Percentiles rank a stretch among this genome's conserved stretches.
Conservation (phyloP, 2,329 filamentous ascomycete genomes). For the Exutisphaerella laricina region DNA sequence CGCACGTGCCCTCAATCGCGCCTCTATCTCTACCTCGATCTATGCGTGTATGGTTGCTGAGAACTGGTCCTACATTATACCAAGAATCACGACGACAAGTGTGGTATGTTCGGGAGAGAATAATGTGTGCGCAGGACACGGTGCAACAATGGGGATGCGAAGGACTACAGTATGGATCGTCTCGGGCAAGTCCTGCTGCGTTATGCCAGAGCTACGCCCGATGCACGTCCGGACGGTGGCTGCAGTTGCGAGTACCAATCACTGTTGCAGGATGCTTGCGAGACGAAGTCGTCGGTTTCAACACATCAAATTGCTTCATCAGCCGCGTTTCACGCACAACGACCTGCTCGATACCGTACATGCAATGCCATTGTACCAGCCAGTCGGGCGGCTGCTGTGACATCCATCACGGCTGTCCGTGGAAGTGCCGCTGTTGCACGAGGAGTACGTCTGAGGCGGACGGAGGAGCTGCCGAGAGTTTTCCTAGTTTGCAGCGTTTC, state of each 20-base stretch:
- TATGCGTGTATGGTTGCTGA: too few species aligned
- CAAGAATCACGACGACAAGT: too few species aligned
- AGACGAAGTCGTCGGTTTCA: conserved; percentile 1
- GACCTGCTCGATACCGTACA: background rate
- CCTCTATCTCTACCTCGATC: too few species aligned
- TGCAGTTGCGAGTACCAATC: conserved; percentile 5
- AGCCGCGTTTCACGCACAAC: background rate
- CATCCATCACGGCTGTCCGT: background rate
- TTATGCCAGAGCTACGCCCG: background rate
- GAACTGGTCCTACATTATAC: too few species aligned
- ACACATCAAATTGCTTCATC: background rate
- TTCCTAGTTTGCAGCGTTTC: too few species aligned
- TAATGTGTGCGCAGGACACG: background rate
- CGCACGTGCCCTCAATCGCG: too few species aligned
- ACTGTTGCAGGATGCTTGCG: background rate
- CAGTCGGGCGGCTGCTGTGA: conserved; percentile 3
- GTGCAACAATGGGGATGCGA: conserved; percentile 1
- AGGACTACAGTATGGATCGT: conserved; percentile 4
- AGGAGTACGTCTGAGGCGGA: background rate
- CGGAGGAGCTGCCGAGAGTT: background rate
- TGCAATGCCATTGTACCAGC: background rate
- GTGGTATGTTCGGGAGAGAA: background rate
- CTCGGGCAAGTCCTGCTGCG: conserved; percentile 4
- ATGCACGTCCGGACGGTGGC: background rate
- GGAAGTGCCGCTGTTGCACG: background rate